phyloP scores from a whole-genome alignment of 2,329 filamentous ascomycete species.

The Aspergillus sp. region DNA sequence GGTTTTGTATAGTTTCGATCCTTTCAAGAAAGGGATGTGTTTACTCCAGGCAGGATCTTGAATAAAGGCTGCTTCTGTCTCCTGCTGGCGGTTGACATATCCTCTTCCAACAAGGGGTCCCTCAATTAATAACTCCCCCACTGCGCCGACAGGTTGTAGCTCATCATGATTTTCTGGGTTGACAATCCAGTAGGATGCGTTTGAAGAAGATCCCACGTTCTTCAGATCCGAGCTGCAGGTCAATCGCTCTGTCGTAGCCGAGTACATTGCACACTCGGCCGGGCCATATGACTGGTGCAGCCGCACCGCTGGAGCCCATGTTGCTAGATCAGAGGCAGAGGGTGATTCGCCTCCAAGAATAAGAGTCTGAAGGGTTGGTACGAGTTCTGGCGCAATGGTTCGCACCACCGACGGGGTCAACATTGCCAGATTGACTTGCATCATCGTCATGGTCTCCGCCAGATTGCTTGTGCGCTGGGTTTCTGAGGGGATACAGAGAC shows the following conservation, averaged over 20 bases:
- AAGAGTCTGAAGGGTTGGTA: conserved; percentile 33
- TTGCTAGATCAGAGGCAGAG: conserved; percentile 21
- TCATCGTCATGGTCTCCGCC: conserved; percentile 25
- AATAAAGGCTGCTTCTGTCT: neutral
- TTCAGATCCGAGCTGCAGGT: neutral
- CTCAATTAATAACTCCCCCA: conserved; percentile 31
- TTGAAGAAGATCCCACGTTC: neutral
- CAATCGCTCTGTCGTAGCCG: neutral
- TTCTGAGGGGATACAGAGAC: conserved; percentile 44
- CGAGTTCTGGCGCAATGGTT: conserved; percentile 24
- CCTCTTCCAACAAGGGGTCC: conserved; percentile 21
- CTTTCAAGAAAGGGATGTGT: no score
- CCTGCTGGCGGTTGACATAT: conserved; percentile 20
- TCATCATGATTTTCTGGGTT: neutral
- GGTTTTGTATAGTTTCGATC: conserved; percentile 5
- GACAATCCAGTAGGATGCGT: conserved; percentile 1
- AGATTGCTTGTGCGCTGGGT: conserved; percentile 41
- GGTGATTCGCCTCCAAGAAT: conserved; percentile 36
- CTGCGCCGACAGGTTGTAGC: conserved; percentile 16
- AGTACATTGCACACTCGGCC: conserved; percentile 13
- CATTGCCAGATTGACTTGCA: conserved; percentile 48
- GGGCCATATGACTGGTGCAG: conserved; percentile 19
- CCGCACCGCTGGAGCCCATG: neutral
- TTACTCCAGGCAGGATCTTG: neutral
- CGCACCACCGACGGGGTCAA: conserved; percentile 53